A percentile compares a stretch with the other conserved stretches of the same genome.
Evolutionary conservation across 495 filamentous ascomycete species (phyloP).

Genomic region (Glarea lozoyensis): DNA sequence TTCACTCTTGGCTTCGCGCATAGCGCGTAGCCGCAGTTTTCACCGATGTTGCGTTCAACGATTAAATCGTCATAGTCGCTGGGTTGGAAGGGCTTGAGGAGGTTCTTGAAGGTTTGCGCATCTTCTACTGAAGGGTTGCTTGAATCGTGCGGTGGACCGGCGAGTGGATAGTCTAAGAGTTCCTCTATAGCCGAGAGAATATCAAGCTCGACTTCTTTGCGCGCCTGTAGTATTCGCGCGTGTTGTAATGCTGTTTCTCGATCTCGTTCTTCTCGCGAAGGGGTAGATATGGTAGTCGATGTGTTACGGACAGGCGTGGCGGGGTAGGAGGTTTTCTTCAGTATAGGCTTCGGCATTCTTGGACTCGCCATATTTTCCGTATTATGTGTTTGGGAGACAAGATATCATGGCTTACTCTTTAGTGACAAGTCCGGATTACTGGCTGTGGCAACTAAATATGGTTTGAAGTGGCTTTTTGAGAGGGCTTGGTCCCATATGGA

Average conservation of each 20-base stretch:
- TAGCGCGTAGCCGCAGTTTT: slow-evolving; percentile 72
- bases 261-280: slow-evolving; percentile 30
- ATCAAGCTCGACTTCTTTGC: slow-evolving; percentile 59
- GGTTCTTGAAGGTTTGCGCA: slow-evolving; percentile 42
- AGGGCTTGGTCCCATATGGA: too few species aligned
- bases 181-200: slow-evolving; percentile 63
- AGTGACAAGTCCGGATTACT: neutral
- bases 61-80: slow-evolving; percentile 80
- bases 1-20: slow-evolving; percentile 52
- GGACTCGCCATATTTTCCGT: slow-evolving; percentile 15
- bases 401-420: neutral
- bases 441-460: neutral
- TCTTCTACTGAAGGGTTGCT: slow-evolving; percentile 50
- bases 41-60: slow-evolving; percentile 73
- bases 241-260: slow-evolving; percentile 60
- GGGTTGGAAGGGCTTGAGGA: slow-evolving; percentile 66
- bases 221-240: slow-evolving; percentile 67
- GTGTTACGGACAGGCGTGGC: too few species aligned
- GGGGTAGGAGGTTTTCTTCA: slow-evolving; percentile 25
- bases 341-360: slow-evolving; percentile 19
- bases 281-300: slow-evolving; percentile 5
- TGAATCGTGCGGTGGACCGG: slow-evolving; percentile 41
- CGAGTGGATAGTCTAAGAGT: slow-evolving; percentile 51
- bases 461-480: too few species aligned
- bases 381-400: neutral